Conservation (phyloP, 2,329 filamentous ascomycete genomes). For the Simplicillium aogashimaense region DNA sequence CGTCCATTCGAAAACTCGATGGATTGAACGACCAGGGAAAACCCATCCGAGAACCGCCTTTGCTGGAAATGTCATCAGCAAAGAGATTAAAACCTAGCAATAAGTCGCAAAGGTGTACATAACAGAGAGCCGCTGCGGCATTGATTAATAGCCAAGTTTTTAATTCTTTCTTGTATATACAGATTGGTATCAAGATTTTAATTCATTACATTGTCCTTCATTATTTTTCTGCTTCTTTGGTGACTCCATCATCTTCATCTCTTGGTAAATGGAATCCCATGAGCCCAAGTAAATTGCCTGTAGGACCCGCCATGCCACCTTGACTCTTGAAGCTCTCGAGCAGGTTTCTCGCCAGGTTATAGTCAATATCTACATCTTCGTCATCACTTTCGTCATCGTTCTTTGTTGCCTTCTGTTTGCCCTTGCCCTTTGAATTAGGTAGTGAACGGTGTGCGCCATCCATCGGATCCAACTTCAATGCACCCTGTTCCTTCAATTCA, state of each 20-base stretch:
- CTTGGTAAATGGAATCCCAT: constrained; percentile 76
- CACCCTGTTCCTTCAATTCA: constrained; percentile 61
- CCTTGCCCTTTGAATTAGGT: constrained; percentile 9
- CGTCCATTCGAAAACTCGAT: constrained; percentile 34
- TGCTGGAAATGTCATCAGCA: constrained; percentile 30
- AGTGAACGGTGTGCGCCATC: constrained; percentile 17
- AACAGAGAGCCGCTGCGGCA: no score
- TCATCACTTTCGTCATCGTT: constrained; percentile 38
- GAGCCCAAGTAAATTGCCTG: constrained; percentile 76
- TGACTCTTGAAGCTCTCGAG: constrained; percentile 90
- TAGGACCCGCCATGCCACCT: constrained; percentile 74
- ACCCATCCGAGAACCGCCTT: constrained; percentile 21
- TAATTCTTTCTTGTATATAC: constrained; percentile 3
- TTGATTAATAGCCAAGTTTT: neutral
- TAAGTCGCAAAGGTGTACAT: no score
- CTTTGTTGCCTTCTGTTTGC: constrained; percentile 6
- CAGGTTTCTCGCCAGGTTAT: constrained; percentile 81
- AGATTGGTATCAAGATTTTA: neutral
- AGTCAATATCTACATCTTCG: constrained; percentile 66
- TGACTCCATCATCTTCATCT: constrained; percentile 54
- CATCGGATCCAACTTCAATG: constrained; percentile 40
- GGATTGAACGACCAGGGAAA: constrained; percentile 21
- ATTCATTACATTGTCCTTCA: no score
- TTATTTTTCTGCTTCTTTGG: constrained; percentile 12
- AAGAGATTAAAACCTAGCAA: constrained; percentile 29